Base-by-base conservation (phyloP, 116 monocot genomes). In the Cymodocea nodosa region DNA sequence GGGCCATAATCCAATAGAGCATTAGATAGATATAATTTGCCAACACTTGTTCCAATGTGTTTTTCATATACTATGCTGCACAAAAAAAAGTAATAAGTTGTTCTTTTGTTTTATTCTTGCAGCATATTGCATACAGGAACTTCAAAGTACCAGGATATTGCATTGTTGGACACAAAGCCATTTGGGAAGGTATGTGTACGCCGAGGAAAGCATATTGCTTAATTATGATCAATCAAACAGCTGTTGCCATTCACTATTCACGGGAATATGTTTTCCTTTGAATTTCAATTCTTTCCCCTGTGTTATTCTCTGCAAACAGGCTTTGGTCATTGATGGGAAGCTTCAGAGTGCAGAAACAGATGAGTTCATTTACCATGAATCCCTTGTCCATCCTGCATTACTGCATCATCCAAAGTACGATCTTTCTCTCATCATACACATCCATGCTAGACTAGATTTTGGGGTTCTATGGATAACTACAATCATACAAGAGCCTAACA, bases 341-440 rank as follows among this genome's bases (percentile, higher is more conserved):
- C 56, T 91, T 10, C 87, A 87, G 54, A 91, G 91, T 76, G 77
- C 84, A 48, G 87, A 91, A 59, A 82, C 74, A 25, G 87, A 87
- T 80, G 87, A 91, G 60, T 87, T 91, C 76, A 84, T 91, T 5
- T 87, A 87, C 66, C 87, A 87, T 60, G 91, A 91, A 35, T 84
- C 64, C 62, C 65, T 91, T 16, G 63, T 84, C 70, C 91, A 84
- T 68, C 87, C 87, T 35, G 74, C 84, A 30, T 71, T 87, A 2
- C 76, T 91, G 4, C 63, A 58, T 66, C 87, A 91, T 50, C 64
- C 15, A 35, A 76, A 82, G 91, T 78, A 86, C 8, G 44, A 12
- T 60, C 22, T 67, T 34, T 50, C 12, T 22, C 10, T 56, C 36
- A 54, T 55, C 23, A 19, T 30, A 30, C 30, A 30, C 30, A 30